These are phyloP conservation scores for Pseudogymnoascus sp. DNA, from an alignment of 2,329 filamentous ascomycete genomes.

Conservation along the genomic window DNA sequence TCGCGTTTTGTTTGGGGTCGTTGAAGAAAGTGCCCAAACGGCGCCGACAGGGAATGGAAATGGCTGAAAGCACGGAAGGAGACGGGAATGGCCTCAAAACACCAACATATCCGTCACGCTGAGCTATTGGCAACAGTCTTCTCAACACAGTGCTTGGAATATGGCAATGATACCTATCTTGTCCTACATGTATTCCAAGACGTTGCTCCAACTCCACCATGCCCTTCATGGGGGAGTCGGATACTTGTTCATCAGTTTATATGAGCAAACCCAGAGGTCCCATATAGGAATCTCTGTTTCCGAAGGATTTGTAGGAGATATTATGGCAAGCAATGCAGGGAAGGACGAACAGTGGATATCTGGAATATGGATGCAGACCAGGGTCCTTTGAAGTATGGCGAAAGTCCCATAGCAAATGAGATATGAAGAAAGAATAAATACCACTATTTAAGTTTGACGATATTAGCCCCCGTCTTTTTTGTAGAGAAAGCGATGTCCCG, in stretches of 20 bases:
- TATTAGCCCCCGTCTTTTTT: neutral
- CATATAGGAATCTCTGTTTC: neutral
- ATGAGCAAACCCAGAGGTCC: neutral
- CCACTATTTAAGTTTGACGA: neutral
- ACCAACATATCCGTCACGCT: conserved; percentile 86
- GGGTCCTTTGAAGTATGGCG: neutral
- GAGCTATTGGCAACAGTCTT: neutral
- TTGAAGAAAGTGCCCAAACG: conserved; percentile 28
- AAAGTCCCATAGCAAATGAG: neutral
- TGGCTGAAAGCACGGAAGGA: conserved; percentile 33
- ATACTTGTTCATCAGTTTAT: too few relatives aligned
- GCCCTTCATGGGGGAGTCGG: neutral
- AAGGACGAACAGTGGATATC: neutral
- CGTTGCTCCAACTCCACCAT: neutral
- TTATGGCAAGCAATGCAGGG: neutral
- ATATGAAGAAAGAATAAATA: neutral
- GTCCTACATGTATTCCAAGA: neutral
- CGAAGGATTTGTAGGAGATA: neutral
- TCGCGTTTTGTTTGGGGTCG: conserved; percentile 52
- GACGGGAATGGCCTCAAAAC: conserved; percentile 71
- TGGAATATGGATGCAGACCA: neutral
- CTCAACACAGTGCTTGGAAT: neutral
- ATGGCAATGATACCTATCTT: neutral
- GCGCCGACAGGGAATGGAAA: neutral
- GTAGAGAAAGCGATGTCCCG: neutral